Evolutionary conservation across 2,329 filamentous ascomycete species (phyloP).

Genomic region (Pseudonectria foliicola): DNA sequence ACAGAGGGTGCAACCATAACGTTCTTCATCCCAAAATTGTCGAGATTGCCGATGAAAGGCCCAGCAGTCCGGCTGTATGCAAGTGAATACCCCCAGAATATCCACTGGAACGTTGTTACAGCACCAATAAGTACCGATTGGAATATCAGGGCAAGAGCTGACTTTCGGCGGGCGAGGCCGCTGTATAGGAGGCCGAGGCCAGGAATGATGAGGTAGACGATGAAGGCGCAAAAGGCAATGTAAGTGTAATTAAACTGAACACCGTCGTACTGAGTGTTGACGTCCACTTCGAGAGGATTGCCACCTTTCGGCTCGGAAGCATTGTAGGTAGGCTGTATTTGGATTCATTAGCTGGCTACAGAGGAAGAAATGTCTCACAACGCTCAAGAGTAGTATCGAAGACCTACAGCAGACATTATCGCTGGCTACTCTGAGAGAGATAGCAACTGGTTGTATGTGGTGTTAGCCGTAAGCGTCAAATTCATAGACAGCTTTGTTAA

Average conservation of each 20-base stretch:
- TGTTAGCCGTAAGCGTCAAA: too few relatives aligned
- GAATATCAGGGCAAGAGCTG: conserved; percentile 36
- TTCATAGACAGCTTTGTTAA: too few relatives aligned
- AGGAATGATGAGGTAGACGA: conserved; percentile 10
- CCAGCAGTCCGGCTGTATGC: conserved; percentile 28
- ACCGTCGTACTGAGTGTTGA: conserved; percentile 8
- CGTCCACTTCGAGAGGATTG: conserved; percentile 8
- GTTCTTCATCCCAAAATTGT: conserved; percentile 25
- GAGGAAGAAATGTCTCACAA: too few relatives aligned
- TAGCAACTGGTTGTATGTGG: too few relatives aligned
- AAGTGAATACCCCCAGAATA: conserved; percentile 39
- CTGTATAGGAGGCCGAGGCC: conserved; percentile 28
- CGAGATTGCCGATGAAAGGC: conserved; percentile 28
- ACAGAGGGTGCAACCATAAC: conserved; percentile 26
- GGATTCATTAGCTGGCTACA: too few relatives aligned
- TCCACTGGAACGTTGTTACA: conserved; percentile 37
- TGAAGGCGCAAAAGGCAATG: conserved; percentile 10
- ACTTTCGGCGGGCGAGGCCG: conserved; percentile 29
- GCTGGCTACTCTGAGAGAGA: too few relatives aligned
- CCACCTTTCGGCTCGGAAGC: conserved; percentile 8
- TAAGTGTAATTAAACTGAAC: conserved; percentile 10
- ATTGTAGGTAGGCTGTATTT: conserved; percentile 5
- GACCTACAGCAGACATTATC: too few relatives aligned
- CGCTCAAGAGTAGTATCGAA: too few relatives aligned
- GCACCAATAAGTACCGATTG: conserved; percentile 38